These are phyloP conservation scores for Noccaea bulbosa DNA, from an alignment of 345 rosid genomes.

Conservation along the genomic window DNA sequence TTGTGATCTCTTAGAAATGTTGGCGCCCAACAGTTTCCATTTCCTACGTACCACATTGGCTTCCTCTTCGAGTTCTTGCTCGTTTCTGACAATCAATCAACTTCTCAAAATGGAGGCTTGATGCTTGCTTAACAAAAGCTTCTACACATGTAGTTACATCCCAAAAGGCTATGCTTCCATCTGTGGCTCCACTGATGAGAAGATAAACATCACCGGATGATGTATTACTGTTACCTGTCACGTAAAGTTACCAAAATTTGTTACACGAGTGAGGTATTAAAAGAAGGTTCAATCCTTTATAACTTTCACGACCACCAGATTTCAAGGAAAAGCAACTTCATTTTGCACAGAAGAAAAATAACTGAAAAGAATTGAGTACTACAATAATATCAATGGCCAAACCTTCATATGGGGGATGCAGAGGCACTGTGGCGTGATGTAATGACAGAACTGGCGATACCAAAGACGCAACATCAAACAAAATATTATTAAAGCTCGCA, in stretches of 20 bases:
- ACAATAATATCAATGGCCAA: slow-evolving; percentile 13
- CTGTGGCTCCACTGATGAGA: slow-evolving; percentile 87
- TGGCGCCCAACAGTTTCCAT: slow-evolving; percentile 60
- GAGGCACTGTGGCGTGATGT: slow-evolving; percentile 69
- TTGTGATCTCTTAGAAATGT: slow-evolving; percentile 40
- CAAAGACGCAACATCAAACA: slow-evolving; percentile 85
- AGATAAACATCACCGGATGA: slow-evolving; percentile 53
- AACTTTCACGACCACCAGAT: background rate
- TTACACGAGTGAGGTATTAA: slow-evolving; percentile 3
- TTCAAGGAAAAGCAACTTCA: background rate
- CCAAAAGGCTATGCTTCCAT: slow-evolving; percentile 95
- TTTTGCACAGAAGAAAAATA: slow-evolving; percentile 5
- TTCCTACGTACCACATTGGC: slow-evolving; percentile 90
- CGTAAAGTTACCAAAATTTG: slow-evolving; percentile 21
- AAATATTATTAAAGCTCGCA: slow-evolving; percentile 34
- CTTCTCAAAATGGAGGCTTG: slow-evolving; percentile 56
- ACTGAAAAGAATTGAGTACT: background rate
- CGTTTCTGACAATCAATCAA: slow-evolving; percentile 68
- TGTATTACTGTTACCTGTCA: slow-evolving; percentile 51
- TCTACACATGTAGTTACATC: slow-evolving; percentile 69
- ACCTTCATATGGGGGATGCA: slow-evolving; percentile 55
- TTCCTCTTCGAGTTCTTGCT: slow-evolving; percentile 94
- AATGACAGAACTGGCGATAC: slow-evolving; percentile 77
- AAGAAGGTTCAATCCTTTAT: background rate
- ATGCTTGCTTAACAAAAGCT: slow-evolving; percentile 65